These are phyloP conservation scores for Cryptosporidium canis DNA, from an alignment of 169 alveolate species.

Conservation along the genomic window DNA sequence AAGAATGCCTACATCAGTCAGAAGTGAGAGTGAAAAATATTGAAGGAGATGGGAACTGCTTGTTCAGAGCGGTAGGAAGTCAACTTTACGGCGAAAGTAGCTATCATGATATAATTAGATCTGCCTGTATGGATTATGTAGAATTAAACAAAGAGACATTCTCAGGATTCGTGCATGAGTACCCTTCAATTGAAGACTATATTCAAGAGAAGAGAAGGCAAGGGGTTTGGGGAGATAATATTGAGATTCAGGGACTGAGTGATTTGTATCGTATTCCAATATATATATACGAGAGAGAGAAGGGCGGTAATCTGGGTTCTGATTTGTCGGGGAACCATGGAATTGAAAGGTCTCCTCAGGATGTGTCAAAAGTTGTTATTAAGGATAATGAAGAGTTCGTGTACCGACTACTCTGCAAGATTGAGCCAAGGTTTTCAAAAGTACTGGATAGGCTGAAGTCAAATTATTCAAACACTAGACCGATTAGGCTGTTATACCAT, in stretches of 20 bases:
- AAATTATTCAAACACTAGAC: neutral
- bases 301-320: neutral
- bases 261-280: constrained; percentile 57
- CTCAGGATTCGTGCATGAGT: constrained; percentile 82
- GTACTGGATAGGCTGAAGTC: neutral
- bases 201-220: constrained; percentile 74
- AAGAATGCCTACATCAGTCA: neutral
- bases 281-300: neutral
- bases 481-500: constrained; percentile 42
- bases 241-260: constrained; percentile 82
- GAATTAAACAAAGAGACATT: constrained; percentile 75
- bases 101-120: constrained; percentile 75
- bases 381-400: neutral
- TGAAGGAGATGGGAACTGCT: constrained; percentile 85
- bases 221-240: constrained; percentile 85
- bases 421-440: constrained; percentile 2
- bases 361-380: neutral
- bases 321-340: neutral
- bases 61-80: constrained; percentile 81
- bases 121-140: constrained; percentile 77
- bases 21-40: constrained; percentile 20
- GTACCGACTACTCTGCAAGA: constrained; percentile 5
- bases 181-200: constrained; percentile 82
- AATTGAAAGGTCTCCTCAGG: neutral
- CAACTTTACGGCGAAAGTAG: constrained; percentile 80